Conservation (phyloP, 2,329 filamentous ascomycete species). For the Fusarium humuli region DNA sequence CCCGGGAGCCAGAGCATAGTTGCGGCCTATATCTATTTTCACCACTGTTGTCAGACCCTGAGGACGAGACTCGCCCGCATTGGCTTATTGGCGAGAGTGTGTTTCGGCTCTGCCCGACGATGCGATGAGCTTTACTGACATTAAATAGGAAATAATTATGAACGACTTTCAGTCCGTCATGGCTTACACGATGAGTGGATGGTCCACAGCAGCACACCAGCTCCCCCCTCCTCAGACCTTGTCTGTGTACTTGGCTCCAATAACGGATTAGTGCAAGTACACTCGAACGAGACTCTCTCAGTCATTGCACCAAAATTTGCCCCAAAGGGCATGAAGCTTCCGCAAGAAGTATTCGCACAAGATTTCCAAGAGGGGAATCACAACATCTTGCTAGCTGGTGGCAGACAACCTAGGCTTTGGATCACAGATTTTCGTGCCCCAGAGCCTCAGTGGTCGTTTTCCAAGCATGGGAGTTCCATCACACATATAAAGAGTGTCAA, state of each 20-base stretch:
- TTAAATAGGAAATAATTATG: conserved; percentile 49
- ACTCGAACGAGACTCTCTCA: conserved; percentile 47
- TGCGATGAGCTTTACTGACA: neutral
- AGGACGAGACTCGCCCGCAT: conserved; percentile 46
- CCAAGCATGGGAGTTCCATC: conserved; percentile 56
- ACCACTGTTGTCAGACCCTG: conserved; percentile 47
- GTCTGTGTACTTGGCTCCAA: conserved; percentile 63
- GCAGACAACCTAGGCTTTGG: conserved; percentile 60
- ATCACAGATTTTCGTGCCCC: conserved; percentile 59
- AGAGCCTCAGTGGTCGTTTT: conserved; percentile 49
- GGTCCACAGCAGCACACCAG: conserved; percentile 57
- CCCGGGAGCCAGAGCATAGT: conserved; percentile 49
- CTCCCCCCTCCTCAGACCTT: conserved; percentile 54
- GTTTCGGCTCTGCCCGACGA: conserved; percentile 4
- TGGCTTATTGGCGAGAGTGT: conserved; percentile 56
- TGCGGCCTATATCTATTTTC: conserved; percentile 55
- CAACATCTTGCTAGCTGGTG: conserved; percentile 63
- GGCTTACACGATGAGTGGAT: conserved; percentile 46
- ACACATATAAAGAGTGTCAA: conserved; percentile 64
- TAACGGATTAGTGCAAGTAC: conserved; percentile 58
- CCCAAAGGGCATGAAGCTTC: conserved; percentile 35
- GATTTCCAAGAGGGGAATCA: conserved; percentile 60
- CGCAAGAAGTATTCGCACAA: conserved; percentile 60
- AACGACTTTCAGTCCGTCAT: conserved; percentile 48
- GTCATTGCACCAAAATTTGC: conserved; percentile 50